phyloP scores from a whole-genome alignment of 306 rosid species.

The Citrullus amarus region DNA sequence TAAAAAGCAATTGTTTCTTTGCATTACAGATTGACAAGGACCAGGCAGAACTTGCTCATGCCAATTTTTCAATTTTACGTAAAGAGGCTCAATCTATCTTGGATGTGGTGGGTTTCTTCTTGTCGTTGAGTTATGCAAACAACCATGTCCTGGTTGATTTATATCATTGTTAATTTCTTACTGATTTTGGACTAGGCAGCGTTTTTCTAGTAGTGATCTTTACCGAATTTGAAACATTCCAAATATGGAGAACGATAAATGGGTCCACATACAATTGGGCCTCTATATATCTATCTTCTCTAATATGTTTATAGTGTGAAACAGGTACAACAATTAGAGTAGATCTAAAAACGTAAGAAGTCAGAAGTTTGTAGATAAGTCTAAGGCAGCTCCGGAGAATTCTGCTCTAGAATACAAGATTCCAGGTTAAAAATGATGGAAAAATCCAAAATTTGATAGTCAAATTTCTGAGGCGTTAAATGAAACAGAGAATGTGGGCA shows the following conservation, averaged over 20 bases:
- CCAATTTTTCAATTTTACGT: slow-evolving; percentile 75
- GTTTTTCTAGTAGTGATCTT: background rate
- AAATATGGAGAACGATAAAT: background rate
- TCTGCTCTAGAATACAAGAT: background rate
- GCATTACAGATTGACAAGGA: slow-evolving; percentile 72
- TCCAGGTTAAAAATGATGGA: background rate
- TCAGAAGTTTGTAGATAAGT: background rate
- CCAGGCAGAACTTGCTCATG: slow-evolving; percentile 73
- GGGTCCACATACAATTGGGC: background rate
- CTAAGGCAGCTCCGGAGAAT: background rate
- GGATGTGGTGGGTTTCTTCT: slow-evolving; percentile 52
- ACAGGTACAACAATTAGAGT: background rate
- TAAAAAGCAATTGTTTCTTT: background rate
- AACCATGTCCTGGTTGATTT: background rate
- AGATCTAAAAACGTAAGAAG: background rate
- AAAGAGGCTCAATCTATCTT: slow-evolving; percentile 80
- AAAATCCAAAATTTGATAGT: background rate
- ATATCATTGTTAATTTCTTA: background rate
- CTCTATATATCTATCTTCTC: background rate
- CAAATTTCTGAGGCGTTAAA: background rate
- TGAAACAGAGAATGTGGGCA: background rate
- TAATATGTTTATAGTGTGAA: background rate
- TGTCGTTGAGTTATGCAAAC: background rate
- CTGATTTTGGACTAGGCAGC: background rate
- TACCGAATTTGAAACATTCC: background rate